Evolutionary conservation across 306 rosid species (phyloP).

Genomic region (Sicyos edulis): DNA sequence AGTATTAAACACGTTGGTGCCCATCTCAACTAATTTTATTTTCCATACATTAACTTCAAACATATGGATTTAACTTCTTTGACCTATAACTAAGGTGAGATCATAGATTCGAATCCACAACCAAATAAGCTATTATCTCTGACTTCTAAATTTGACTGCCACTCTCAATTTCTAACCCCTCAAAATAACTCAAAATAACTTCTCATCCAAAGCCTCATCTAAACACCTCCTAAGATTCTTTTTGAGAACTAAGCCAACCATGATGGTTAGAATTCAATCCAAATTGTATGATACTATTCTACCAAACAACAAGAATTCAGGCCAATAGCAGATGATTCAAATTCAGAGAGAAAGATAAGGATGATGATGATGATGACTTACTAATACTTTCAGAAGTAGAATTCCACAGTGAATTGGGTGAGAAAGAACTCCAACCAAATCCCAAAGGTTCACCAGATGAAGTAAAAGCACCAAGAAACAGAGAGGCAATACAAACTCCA

Average conservation of each 20-base stretch:
- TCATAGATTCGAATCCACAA: no score
- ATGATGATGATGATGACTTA: slow-evolving; percentile 28
- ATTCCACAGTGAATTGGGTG: slow-evolving; percentile 33
- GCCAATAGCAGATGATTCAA: not conserved
- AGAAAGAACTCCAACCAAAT: slow-evolving; percentile 47
- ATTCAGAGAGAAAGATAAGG: not conserved
- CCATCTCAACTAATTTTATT: not conserved
- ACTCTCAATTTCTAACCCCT: no score
- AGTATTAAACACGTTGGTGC: not conserved
- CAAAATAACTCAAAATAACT: no score
- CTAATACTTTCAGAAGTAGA: slow-evolving; percentile 44
- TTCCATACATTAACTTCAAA: not conserved
- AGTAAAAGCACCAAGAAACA: slow-evolving; percentile 70
- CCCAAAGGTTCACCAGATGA: slow-evolving; percentile 52
- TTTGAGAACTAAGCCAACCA: no score
- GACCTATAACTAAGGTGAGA: no score
- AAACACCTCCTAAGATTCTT: no score
- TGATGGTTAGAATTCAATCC: not conserved
- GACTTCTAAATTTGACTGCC: no score
- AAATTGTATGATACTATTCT: not conserved
- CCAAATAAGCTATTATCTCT: no score
- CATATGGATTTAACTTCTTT: not conserved
- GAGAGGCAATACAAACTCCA: slow-evolving; percentile 69
- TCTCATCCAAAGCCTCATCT: no score
- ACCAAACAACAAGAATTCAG: slow-evolving; percentile 1